Percentiles rank a stretch among this genome's conserved stretches.
These are phyloP conservation scores for Emiliania huxleyi DNA, from an alignment of 78 protist genomes.

Conservation along the genomic window DNA sequence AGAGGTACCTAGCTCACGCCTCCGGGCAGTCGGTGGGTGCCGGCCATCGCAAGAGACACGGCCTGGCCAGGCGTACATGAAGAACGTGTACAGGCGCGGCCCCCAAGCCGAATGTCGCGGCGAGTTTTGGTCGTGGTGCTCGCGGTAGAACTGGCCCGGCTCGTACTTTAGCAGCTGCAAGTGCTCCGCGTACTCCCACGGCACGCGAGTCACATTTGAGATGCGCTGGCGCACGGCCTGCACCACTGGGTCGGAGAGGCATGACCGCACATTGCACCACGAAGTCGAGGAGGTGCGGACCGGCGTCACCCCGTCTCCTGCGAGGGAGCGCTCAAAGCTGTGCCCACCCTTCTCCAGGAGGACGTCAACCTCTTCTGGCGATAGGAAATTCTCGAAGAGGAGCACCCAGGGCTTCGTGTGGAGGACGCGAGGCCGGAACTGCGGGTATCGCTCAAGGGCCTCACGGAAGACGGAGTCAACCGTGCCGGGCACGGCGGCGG, in stretches of 20 bases:
- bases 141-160: neutral
- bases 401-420: neutral
- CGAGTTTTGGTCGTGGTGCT: neutral
- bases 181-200: slow-evolving; percentile 31
- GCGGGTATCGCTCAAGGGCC: neutral
- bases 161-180: neutral
- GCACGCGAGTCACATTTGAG: neutral
- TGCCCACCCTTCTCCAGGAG: neutral
- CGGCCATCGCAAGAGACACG: no score
- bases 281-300: neutral
- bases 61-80: no score
- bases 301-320: slow-evolving; percentile 16
- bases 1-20: no score
- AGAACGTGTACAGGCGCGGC: slow-evolving; percentile 6
- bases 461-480: neutral
- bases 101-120: slow-evolving; percentile 5
- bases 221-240: slow-evolving; percentile 9
- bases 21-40: no score
- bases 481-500: neutral
- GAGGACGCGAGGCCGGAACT: neutral
- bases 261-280: neutral
- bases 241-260: neutral
- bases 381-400: neutral
- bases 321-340: slow-evolving; percentile 7
- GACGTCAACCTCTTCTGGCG: neutral